These are phyloP conservation scores for Populus hybrid DNA, from an alignment of 441 rosid species.

Conservation along the genomic window DNA sequence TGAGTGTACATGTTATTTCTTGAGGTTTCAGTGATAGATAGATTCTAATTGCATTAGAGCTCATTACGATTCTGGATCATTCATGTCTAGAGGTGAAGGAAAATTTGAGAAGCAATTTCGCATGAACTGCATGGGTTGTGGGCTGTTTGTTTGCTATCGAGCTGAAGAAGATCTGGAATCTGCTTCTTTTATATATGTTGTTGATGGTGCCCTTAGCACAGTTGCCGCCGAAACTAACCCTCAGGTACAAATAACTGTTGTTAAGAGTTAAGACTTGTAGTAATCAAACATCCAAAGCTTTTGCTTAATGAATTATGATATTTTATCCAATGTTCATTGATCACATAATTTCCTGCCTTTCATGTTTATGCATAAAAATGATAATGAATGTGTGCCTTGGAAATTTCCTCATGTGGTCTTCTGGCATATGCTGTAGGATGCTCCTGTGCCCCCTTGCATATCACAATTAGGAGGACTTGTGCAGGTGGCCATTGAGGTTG, in stretches of 20 bases:
- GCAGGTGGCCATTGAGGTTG: conserved; percentile 98
- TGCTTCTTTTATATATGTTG: conserved; percentile 67
- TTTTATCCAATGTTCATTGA: neutral
- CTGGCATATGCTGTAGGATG: conserved; percentile 55
- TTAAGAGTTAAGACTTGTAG: neutral
- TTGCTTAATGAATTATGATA: neutral
- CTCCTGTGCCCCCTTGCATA: conserved; percentile 98
- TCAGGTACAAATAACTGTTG: conserved; percentile 39
- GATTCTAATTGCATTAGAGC: conserved; percentile 3
- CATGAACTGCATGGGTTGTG: conserved; percentile 87
- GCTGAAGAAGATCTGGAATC: conserved; percentile 80
- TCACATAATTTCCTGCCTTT: neutral
- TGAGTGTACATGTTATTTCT: neutral
- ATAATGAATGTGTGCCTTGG: neutral
- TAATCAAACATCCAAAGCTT: conserved; percentile 1
- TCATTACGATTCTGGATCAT: conserved; percentile 6
- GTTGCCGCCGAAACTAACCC: conserved; percentile 99
- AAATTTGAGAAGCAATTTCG: conserved; percentile 93
- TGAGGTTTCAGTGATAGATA: neutral
- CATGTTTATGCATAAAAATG: neutral
- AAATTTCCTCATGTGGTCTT: conserved; percentile 8
- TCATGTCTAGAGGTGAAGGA: conserved; percentile 74
- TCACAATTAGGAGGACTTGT: conserved; percentile 97
- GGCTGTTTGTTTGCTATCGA: conserved; percentile 86
- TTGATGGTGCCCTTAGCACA: conserved; percentile 93